phyloP scores from a whole-genome alignment of 345 rosid species.

The Nasturtium officinale region DNA sequence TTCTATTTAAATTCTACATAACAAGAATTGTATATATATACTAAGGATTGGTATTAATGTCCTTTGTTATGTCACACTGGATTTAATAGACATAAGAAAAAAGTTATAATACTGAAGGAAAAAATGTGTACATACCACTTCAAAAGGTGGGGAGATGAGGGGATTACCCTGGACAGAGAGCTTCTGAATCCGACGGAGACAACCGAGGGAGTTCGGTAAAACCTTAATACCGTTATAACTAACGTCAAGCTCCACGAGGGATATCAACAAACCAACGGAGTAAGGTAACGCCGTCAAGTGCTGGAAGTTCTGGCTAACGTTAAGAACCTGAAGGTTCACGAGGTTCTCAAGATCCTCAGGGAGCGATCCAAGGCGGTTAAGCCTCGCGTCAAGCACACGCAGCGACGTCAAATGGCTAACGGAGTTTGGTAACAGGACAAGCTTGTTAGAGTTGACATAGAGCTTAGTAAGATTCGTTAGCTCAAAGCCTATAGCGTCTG shows the following conservation, averaged over 20 bases:
- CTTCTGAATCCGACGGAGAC: constrained; percentile 69
- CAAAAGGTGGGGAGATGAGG: constrained; percentile 67
- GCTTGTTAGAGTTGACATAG: constrained; percentile 73
- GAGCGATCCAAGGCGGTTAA: constrained; percentile 65
- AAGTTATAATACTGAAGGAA: background rate
- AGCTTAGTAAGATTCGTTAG: constrained; percentile 63
- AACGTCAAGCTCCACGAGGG: constrained; percentile 71
- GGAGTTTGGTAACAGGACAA: constrained; percentile 62
- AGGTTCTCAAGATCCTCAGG: constrained; percentile 81
- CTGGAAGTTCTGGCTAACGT: constrained; percentile 84
- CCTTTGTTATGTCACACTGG: too few species aligned
- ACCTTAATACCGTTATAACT: constrained; percentile 67
- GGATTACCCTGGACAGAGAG: constrained; percentile 81
- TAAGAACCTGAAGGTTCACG: constrained; percentile 64
- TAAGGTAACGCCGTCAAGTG: constrained; percentile 65
- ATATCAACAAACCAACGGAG: constrained; percentile 74
- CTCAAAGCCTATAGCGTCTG: constrained; percentile 72
- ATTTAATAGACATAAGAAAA: background rate
- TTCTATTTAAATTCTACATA: background rate
- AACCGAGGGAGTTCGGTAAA: constrained; percentile 73
- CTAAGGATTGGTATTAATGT: background rate
- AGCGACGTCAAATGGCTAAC: constrained; percentile 61
- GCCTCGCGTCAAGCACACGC: constrained; percentile 62
- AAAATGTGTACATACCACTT: constrained; percentile 44
- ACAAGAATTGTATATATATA: background rate